Evolutionary conservation across 306 rosid species (phyloP), one percentile per base, ranked within the genome.

Genomic region (Lathyrus tuberosus): DNA sequence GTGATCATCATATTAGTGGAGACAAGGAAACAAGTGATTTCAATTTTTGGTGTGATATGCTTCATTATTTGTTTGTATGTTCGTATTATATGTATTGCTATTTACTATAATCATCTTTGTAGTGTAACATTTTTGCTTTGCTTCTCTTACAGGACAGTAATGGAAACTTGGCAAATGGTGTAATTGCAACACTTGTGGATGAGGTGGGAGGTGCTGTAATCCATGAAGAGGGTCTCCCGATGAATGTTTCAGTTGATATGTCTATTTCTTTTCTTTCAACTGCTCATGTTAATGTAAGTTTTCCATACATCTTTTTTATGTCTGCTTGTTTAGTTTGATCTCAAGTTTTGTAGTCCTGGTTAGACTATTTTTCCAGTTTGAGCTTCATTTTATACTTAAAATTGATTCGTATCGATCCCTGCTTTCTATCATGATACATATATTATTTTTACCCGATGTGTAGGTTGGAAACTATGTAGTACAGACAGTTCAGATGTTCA

Each of bases 241-340:
- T 81, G 88, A 83, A 76, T 76, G 95, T 94, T 77, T 91, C 99
- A 4, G 95, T 91, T 63, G 97, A 94, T 69, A 94, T 94, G 95
- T 94, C 95, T 33, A 87, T 94, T 77, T 83, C 95, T 15, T 83
- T 57, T 71, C 73, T 91, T 47, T 80, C 96, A 10, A 43, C 80
- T 42, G 95, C 96, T 11, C 65, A 75, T 59, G 84, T 76, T 42
- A 42, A 69, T 54, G 99, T 91, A 80, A 85, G 97, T 40, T 3
- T 3, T 78, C 28, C 18, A 33, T 46, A 8, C 52, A 44, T 44
- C 31, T 62, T 60, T 57, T 3, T 10, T 62, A 1, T 43, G 1
- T 12, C 3, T 28, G 16, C 49, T 51, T 57, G 76, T 58, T 59
- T 24, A 5, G 64, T 71, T 75, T 49, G 16, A 73, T 59, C 4